Evolutionary conservation across 345 rosid genomes (phyloP).

Genomic region (Mercurialis annua): DNA sequence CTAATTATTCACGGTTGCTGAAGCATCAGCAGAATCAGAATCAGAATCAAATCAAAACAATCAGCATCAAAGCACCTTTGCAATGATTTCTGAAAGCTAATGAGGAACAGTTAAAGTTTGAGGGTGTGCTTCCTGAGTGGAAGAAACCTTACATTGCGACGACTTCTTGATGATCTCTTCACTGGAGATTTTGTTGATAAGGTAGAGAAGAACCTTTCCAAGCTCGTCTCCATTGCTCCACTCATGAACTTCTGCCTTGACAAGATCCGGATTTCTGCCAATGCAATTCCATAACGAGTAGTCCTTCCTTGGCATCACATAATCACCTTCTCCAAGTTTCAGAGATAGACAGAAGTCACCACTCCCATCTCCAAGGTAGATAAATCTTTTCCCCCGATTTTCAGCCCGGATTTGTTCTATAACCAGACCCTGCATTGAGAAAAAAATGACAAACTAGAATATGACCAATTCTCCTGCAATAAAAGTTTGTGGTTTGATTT

Average conservation of each 20-base stretch:
- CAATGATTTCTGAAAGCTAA: too few species aligned
- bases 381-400: slow-evolving; percentile 30
- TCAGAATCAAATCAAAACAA: too few species aligned
- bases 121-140: slow-evolving; percentile 6
- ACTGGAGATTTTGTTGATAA: slow-evolving; percentile 34
- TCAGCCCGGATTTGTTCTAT: slow-evolving; percentile 42
- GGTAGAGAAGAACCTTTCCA: slow-evolving; percentile 37
- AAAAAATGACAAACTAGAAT: not conserved
- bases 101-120: slow-evolving; percentile 3
- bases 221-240: slow-evolving; percentile 73
- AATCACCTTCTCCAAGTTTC: slow-evolving; percentile 55
- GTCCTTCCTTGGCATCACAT: slow-evolving; percentile 66
- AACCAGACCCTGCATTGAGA: slow-evolving; percentile 53
- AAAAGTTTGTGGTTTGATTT: not conserved
- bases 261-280: slow-evolving; percentile 28
- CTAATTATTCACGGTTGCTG: too few species aligned
- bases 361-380: slow-evolving; percentile 85
- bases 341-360: slow-evolving; percentile 75
- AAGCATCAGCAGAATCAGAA: too few species aligned
- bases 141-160: slow-evolving; percentile 15
- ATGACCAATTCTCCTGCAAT: not conserved
- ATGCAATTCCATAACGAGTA: slow-evolving; percentile 63
- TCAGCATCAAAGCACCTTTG: too few species aligned
- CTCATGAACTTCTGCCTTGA: slow-evolving; percentile 66
- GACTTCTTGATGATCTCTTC: slow-evolving; percentile 16